phyloP scores from a whole-genome alignment of 2,329 filamentous ascomycete species.

The Parafenestella ontariensis region DNA sequence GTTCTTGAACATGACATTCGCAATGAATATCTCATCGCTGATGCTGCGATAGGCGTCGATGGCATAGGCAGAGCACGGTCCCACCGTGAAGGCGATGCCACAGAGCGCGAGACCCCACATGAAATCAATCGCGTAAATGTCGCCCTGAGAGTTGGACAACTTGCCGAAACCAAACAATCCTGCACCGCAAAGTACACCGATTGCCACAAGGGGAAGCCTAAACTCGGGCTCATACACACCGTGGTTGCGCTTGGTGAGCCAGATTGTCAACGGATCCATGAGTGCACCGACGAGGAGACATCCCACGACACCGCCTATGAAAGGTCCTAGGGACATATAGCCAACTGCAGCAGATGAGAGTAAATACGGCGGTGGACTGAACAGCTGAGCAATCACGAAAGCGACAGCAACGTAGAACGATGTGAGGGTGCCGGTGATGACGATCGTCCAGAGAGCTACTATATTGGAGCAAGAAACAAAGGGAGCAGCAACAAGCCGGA shows the following conservation, averaged over 20 bases:
- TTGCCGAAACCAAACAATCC: slow-evolving; percentile 49
- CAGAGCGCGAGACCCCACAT: slow-evolving; percentile 38
- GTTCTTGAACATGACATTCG: slow-evolving; percentile 52
- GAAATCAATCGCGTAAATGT: slow-evolving; percentile 31
- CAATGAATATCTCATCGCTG: slow-evolving; percentile 52
- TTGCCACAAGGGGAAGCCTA: slow-evolving; percentile 45
- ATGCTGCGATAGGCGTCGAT: slow-evolving; percentile 50
- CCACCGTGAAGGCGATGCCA: slow-evolving; percentile 34
- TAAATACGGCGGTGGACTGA: too few relatives aligned
- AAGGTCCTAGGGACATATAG: too few relatives aligned
- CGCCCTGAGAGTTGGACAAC: slow-evolving; percentile 20
- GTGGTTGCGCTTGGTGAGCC: slow-evolving; percentile 55
- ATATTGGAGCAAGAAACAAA: slow-evolving; percentile 59
- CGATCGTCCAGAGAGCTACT: slow-evolving; percentile 58
- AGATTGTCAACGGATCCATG: slow-evolving; percentile 47
- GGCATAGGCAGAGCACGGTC: slow-evolving; percentile 41
- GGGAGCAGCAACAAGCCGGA: slow-evolving; percentile 50
- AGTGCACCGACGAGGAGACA: slow-evolving; percentile 40
- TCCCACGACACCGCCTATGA: too few relatives aligned
- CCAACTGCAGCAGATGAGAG: too few relatives aligned
- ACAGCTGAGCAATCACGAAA: too few relatives aligned
- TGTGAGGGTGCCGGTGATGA: slow-evolving; percentile 52
- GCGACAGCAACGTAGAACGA: too few relatives aligned
- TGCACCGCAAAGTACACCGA: slow-evolving; percentile 39
- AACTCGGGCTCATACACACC: slow-evolving; percentile 63